Base-by-base conservation (phyloP, 768 basidiomycete species). In the Tylopilus subfusipes region DNA sequence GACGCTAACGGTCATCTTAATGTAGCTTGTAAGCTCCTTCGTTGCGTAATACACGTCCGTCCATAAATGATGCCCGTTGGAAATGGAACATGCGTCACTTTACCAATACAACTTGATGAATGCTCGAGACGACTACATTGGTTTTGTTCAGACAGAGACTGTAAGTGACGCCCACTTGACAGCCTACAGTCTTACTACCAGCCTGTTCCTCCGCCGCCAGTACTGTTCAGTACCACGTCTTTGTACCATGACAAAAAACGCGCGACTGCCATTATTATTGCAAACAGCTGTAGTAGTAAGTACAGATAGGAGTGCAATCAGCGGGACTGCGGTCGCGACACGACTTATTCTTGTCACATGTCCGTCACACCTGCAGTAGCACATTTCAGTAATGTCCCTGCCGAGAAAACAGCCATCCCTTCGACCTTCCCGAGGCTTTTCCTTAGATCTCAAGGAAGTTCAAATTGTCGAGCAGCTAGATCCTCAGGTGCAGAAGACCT, bases 101-200 rank as follows among this genome's bases (percentile, higher is more conserved):
- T 90, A 88, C 58, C 86, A 90, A 62, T 90, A 88, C 68, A 81
- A 76, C 55, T 61, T 91, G 27, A 79, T 77, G 31, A 77, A 77
- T 45, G 85, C 88, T 1, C 67, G 73, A 57, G 78, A 84, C 60
- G 86, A 90, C 66, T 90, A 81, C 62, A 78, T 88, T 69, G 87
- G 85, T 4, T 69, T 88, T 50, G 83, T 83, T 25, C 88, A 91
- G 63, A 89, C 87, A 0, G 88, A 91, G 68, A 82, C 80, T 18
- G 86, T 88, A 51, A 44, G 82, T 71, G 24, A 11, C 8, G n/a
- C n/a, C 21, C 6, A n/a, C n/a, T n/a, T n/a, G n/a, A n/a, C n/a
- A n/a, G n/a, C n/a, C n/a, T n/a, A n/a, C 55, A 87, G 85, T 84
- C 87, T 0, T 88, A 89, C 68, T 43, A 43, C 18, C 42, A 27